Base-by-base conservation (phyloP, 2,329 filamentous ascomycete species). In the Metarhizium brunneum region DNA sequence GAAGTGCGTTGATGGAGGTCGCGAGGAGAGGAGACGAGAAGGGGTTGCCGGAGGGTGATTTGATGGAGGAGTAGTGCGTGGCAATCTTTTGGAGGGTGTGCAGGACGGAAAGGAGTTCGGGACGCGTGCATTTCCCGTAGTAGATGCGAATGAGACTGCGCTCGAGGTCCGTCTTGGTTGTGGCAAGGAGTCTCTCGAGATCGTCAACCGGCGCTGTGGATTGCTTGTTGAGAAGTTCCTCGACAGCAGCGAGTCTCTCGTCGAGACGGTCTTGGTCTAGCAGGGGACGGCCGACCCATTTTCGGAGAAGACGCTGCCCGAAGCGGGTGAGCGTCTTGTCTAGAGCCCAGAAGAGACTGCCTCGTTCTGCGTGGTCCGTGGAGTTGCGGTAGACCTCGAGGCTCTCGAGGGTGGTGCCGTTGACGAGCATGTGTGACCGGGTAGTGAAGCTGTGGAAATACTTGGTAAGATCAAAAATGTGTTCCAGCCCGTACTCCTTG, bases 391-490 rank as follows among this genome's bases (percentile, higher is more conserved):
- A 99, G 2, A 99, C 90, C 68, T 99, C 94, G 13, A 99, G 79
- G 64, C 90, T 96, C 51, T 90, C 92, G 42, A 99, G 75, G 0
- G 92, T 96, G 54, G 96, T 99, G 48, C 92, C 94, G 66, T 95
- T 96, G 58, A 99, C 76, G 4, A 97, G 77, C 94, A 99, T 97
- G 66, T 97, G 92, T 14, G 92, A 92, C 42, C 92, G 80, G 7
- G 92, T 90, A 63, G 89, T 96, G 72, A 99, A 99, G 2, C 91
- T 90, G 63, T 96, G 87, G 66, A 99, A 99, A 73, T 97, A 96
- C 64, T 95, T 96, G 2, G 94, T 97, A 47, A 99, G 75, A 65
- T 96, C 88, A 63, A 99, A 96, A 54, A 99, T 90, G 73, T 97
- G 91, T 69, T 97, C 88, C 20, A 99, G 78, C 0, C 91, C 91